A percentile compares a stretch with the other conserved stretches of the same genome.
Evolutionary conservation across 495 filamentous ascomycete species (phyloP).

Genomic region (Sordaria brevicollis): DNA sequence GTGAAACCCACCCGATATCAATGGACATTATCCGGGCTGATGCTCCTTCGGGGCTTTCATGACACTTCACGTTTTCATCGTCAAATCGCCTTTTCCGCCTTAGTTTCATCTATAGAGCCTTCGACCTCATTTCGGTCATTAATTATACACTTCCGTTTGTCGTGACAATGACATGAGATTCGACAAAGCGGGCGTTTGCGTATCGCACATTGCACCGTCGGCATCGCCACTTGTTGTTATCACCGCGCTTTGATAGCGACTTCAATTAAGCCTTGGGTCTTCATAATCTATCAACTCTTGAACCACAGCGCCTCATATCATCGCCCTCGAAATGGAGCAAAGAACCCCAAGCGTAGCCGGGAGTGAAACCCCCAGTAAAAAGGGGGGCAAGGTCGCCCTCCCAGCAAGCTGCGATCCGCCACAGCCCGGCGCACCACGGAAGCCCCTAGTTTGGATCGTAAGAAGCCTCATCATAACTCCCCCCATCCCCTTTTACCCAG

Average conservation of each 20-base stretch:
- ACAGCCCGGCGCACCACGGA: conserved; percentile 56
- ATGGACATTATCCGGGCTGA: not conserved
- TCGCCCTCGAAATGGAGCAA: not conserved
- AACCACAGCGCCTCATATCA: not conserved
- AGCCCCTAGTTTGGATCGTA: conserved; percentile 77
- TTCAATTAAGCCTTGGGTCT: not conserved
- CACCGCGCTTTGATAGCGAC: not conserved
- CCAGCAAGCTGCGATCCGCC: conserved; percentile 75
- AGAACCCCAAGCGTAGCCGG: not conserved
- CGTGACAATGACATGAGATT: conserved; percentile 11
- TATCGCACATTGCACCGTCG: conserved; percentile 7
- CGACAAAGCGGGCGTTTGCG: conserved; percentile 11
- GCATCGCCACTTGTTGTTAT: not conserved
- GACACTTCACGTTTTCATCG: not conserved
- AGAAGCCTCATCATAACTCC: conserved; percentile 13
- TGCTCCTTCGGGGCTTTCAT: not conserved
- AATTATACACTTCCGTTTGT: not conserved
- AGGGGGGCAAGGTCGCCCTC: conserved; percentile 41
- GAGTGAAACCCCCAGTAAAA: not conserved
- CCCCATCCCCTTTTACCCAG: too few species aligned
- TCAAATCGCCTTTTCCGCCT: not conserved
- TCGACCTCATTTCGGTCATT: not conserved
- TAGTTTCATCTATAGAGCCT: not conserved
- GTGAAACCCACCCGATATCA: not conserved
- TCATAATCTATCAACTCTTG: not conserved